A percentile compares a stretch with the other conserved stretches of the same genome.
These are phyloP conservation scores for Allomyces macrogynus DNA, from an alignment of 192 early-diverging fungal species.

Conservation along the genomic window DNA sequence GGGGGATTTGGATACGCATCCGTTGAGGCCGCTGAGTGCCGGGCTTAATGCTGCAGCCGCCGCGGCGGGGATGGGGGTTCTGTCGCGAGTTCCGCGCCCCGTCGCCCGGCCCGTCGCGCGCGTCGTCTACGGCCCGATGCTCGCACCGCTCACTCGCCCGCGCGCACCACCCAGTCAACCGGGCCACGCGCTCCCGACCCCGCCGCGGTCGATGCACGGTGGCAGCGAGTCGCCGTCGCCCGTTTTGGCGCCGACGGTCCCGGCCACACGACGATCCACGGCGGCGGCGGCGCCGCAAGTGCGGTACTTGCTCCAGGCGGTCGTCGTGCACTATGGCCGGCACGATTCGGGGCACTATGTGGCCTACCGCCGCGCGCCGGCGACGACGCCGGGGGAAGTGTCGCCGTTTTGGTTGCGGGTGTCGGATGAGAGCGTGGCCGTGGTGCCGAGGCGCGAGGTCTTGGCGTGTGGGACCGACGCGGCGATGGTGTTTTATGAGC, in stretches of 20 bases:
- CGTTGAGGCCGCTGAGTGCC: neutral
- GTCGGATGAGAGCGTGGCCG: neutral
- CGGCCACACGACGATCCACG: neutral
- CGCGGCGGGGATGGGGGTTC: neutral
- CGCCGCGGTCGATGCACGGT: neutral
- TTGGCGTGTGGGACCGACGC: neutral
- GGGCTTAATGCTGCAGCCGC: neutral
- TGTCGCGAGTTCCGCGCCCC: neutral
- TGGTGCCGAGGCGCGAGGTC: neutral
- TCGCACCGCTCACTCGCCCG: neutral
- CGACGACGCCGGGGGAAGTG: neutral
- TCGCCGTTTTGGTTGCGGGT: neutral
- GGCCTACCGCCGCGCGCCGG: conserved; percentile 40
- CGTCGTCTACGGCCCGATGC: neutral
- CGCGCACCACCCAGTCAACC: neutral
- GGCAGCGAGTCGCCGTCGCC: neutral
- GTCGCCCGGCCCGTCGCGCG: neutral
- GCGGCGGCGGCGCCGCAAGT: conserved; percentile 6
- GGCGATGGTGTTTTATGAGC: neutral
- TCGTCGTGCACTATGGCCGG: conserved; percentile 64
- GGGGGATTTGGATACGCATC: neutral
- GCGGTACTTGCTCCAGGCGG: conserved; percentile 49
- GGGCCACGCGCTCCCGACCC: neutral
- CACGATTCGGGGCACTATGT: conserved; percentile 85
- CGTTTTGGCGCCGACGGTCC: neutral